Conservation (phyloP, 352 stramenopile genomes). For the Pythium rishiriense region DNA sequence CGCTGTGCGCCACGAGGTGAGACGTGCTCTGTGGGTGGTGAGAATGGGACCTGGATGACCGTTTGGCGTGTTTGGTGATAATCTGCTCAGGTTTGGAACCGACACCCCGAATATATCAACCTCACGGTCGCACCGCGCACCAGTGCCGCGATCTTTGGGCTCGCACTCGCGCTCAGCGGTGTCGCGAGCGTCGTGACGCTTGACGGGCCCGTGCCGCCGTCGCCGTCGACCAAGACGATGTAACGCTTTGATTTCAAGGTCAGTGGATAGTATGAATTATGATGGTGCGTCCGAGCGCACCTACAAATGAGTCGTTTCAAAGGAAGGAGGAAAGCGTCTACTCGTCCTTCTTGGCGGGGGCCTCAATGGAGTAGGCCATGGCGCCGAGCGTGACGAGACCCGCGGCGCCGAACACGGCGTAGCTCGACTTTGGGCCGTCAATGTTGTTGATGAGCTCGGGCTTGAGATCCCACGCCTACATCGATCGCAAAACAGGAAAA, state of each 20-base stretch:
- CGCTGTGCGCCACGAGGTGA: slow-evolving; percentile 83
- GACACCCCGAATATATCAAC: slow-evolving; percentile 87
- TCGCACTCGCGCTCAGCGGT: slow-evolving; percentile 40
- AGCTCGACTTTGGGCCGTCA: slow-evolving; percentile 51
- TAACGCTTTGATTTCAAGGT: background rate
- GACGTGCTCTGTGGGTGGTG: slow-evolving; percentile 2
- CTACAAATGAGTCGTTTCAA: background rate
- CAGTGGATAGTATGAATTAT: slow-evolving; percentile 20
- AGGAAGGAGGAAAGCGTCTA: background rate
- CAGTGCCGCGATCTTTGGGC: slow-evolving; percentile 55
- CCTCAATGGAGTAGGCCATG: slow-evolving; percentile 21
- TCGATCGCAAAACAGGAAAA: background rate
- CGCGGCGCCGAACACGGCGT: slow-evolving; percentile 58
- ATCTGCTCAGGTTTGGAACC: slow-evolving; percentile 81
- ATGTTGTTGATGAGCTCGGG: slow-evolving; percentile 88
- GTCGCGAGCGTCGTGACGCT: slow-evolving; percentile 15
- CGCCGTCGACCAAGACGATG: background rate
- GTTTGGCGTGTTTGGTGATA: background rate
- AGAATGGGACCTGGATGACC: background rate
- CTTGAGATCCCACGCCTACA: slow-evolving; percentile 86
- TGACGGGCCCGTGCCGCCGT: slow-evolving; percentile 1
- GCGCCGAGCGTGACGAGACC: slow-evolving; percentile 38
- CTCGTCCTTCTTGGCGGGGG: slow-evolving; percentile 22
- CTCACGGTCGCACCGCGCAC: slow-evolving; percentile 49
- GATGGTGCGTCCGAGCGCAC: background rate